phyloP scores from a whole-genome alignment of 1,284 basidiomycete genomes.

The Cutaneotrichosporon dermatis region DNA sequence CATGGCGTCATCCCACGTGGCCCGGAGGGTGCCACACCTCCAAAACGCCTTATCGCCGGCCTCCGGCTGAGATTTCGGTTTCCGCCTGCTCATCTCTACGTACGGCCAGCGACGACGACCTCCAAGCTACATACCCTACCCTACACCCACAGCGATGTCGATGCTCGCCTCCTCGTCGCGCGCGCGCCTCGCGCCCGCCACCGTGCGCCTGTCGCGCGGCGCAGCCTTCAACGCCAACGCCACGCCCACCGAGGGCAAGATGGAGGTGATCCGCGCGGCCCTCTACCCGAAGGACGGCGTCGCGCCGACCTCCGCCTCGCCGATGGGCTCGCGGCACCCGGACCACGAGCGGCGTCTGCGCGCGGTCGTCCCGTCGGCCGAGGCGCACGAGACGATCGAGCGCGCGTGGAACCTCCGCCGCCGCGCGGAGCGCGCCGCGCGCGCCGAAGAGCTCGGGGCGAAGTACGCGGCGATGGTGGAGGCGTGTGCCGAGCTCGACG shows the following conservation, averaged over 20 bases:
- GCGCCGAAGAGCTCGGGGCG: constrained; percentile 61
- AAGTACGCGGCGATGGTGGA: constrained; percentile 71
- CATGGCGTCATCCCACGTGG: background rate
- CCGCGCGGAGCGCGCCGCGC: constrained; percentile 65
- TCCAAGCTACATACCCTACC: too few relatives aligned
- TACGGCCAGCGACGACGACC: too few relatives aligned
- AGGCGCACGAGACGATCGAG: constrained; percentile 90
- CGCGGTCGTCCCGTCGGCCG: constrained; percentile 70
- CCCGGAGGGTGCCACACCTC: background rate
- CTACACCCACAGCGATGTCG: constrained; percentile 2
- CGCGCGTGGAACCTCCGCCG: constrained; percentile 83
- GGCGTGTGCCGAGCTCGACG: constrained; percentile 74
- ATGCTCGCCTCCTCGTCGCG: constrained; percentile 9
- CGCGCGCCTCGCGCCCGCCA: background rate
- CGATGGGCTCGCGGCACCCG: constrained; percentile 74
- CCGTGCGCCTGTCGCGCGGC: background rate
- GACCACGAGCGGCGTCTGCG: constrained; percentile 66
- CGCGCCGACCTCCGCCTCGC: constrained; percentile 51
- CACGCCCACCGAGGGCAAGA: constrained; percentile 56
- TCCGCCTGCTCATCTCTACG: background rate
- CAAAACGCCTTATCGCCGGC: background rate
- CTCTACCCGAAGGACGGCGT: constrained; percentile 70
- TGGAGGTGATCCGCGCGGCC: constrained; percentile 66
- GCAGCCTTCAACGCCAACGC: constrained; percentile 3
- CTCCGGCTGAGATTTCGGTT: background rate